Evolutionary conservation across 2,329 filamentous ascomycete species (phyloP), one percentile per base, ranked within the genome.

Genomic region (Apiospora aurea): DNA sequence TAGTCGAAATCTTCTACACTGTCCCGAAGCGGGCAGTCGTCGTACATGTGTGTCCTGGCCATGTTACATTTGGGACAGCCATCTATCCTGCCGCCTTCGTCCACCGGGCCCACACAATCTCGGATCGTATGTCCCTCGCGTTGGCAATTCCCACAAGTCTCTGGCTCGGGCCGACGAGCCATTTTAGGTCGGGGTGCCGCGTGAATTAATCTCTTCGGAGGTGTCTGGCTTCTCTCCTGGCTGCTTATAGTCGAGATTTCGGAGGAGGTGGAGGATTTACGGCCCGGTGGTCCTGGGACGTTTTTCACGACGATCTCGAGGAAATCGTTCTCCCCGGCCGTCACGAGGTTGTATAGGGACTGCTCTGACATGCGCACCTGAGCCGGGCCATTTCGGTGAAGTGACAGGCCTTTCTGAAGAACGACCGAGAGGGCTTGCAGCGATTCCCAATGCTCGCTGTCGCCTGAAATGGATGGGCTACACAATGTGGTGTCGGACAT

Each of bases 11-110:
- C 71, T 51, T 70, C 69, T 29, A 16, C 41, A 4, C 38, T 4
- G 3, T 71, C 49, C 34, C 69, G 61, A 4, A 44, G 38, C 14
- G 66, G 49, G 53, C 66, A 71, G 41, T 53, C 29, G 51, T 70
- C 71, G 69, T 72, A 71, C 5, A 53, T 66, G 71, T 71, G 69
- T 14, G 49, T 14, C 14, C 47, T 49, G 3, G 43, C 69, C 24
- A 43, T 29, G 46, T 72, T 72, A 44, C 71, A 72, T 46, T 72
- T 72, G 69, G 57, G 71, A 51, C 71, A 72, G 4, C 64, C 71
- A 46, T 72, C 61, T 34, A 72, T 71, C 64, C 70, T 66, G 18
- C 71, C 69, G 26, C 26, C 43, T 24, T 71, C 69, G 43, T 72
- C 57, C 41, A 72, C 71, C n/a, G 69, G 71, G 26, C 71, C 69